A percentile compares a stretch with the other conserved stretches of the same genome.
Conservation (phyloP, 2,329 filamentous ascomycete species). For the Pseudocercospora crystallina region DNA sequence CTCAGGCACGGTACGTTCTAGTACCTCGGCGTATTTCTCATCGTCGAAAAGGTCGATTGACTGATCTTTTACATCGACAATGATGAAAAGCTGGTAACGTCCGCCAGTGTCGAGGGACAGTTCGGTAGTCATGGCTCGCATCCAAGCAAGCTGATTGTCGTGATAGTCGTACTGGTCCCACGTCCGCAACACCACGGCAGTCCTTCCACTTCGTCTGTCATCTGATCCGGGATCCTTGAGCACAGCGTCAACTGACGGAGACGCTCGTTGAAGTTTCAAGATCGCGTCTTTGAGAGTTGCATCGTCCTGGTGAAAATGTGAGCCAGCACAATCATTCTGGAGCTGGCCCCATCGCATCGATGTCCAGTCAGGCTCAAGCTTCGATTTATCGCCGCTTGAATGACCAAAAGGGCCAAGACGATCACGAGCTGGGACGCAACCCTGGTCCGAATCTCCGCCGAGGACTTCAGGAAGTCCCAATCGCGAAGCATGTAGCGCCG, state of each 20-base stretch:
- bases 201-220: slow-evolving; percentile 7
- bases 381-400: no score
- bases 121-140: slow-evolving; percentile 81
- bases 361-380: no score
- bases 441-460: no score
- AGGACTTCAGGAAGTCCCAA: no score
- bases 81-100: slow-evolving; percentile 78
- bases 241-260: neutral
- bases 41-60: slow-evolving; percentile 71
- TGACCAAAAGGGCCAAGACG: no score
- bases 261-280: neutral
- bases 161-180: slow-evolving; percentile 78
- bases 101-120: slow-evolving; percentile 74
- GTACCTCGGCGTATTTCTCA: slow-evolving; percentile 58
- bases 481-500: no score
- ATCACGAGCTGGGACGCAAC: no score
- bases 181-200: slow-evolving; percentile 64
- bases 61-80: slow-evolving; percentile 78
- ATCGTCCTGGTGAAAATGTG: no score
- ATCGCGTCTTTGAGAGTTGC: no score
- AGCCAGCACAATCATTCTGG: no score
- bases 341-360: no score
- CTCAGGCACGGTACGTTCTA: slow-evolving; percentile 54
- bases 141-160: slow-evolving; percentile 72
- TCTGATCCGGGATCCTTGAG: neutral